These are phyloP conservation scores for Imleria badia DNA, from an alignment of 768 basidiomycete species.

Conservation along the genomic window DNA sequence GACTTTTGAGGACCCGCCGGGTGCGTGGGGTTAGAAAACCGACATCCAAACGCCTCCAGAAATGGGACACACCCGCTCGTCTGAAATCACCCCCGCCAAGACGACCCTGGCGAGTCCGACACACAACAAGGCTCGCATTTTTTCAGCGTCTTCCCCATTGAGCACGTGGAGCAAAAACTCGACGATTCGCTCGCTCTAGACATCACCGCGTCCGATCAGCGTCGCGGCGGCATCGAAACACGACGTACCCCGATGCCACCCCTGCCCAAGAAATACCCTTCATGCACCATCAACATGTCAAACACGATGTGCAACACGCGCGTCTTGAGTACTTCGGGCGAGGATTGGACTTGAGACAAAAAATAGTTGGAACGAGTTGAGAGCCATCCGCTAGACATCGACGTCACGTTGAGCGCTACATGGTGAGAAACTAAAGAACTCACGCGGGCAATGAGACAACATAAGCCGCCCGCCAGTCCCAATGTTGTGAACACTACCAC, in stretches of 20 bases:
- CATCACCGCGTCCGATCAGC: too few relatives aligned
- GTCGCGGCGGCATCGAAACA: too few relatives aligned
- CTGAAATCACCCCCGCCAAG: conserved; percentile 70
- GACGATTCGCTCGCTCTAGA: conserved; percentile 57
- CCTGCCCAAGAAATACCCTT: conserved; percentile 60
- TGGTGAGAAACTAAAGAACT: too few relatives aligned
- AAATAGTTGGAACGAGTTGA: conserved; percentile 77
- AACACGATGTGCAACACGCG: conserved; percentile 79
- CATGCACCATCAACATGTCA: conserved; percentile 85
- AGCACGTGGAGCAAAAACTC: conserved; percentile 61
- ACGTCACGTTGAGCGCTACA: too few relatives aligned
- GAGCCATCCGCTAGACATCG: too few relatives aligned
- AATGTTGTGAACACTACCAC: too few relatives aligned
- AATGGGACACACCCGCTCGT: conserved; percentile 67
- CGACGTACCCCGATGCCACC: too few relatives aligned
- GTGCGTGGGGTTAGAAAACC: conserved; percentile 1
- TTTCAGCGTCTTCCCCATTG: too few relatives aligned
- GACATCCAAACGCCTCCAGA: too few relatives aligned
- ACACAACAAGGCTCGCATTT: too few relatives aligned
- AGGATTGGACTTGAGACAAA: conserved; percentile 69
- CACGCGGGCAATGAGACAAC: too few relatives aligned
- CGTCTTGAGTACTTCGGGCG: conserved; percentile 72
- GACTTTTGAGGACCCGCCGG: conserved; percentile 45
- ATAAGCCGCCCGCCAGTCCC: too few relatives aligned
- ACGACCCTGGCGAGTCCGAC: conserved; percentile 61